Percentiles rank a stretch among this genome's conserved stretches.
Conservation (phyloP, 176 grass and related monocot species). For the Rhynchospora tenuis region DNA sequence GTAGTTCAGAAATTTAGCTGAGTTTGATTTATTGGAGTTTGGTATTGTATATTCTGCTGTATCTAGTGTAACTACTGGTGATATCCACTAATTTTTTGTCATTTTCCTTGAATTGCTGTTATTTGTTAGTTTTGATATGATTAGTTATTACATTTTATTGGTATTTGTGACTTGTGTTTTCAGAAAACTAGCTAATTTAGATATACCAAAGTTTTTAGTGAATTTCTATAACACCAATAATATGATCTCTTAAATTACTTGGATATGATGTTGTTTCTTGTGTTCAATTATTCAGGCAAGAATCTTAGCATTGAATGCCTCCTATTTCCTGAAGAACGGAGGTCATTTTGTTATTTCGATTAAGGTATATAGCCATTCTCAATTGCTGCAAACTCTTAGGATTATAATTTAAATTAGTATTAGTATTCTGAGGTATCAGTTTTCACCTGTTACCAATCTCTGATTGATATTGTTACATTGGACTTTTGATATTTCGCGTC, state of each 20-base stretch:
- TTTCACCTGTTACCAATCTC: neutral
- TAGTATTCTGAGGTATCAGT: neutral
- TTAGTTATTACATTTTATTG: neutral
- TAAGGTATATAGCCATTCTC: conserved; percentile 41
- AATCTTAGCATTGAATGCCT: conserved; percentile 78
- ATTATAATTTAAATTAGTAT: neutral
- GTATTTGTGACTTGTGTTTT: neutral
- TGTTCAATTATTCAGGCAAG: conserved; percentile 57
- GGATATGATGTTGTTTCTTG: neutral
- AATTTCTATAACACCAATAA: no score
- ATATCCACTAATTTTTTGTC: no score
- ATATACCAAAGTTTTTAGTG: neutral
- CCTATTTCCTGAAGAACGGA: conserved; percentile 85
- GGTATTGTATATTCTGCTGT: no score
- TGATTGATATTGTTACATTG: neutral
- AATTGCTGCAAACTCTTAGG: neutral
- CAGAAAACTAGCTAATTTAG: neutral
- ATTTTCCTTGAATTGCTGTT: no score
- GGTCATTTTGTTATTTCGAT: conserved; percentile 94
- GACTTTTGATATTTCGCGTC: neutral
- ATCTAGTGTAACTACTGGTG: no score
- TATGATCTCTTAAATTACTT: neutral
- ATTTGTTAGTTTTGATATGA: neutral
- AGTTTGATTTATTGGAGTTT: no score
- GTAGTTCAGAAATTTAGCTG: neutral